Evolutionary conservation across 352 stramenopile genomes (phyloP), one percentile per base, ranked within the genome.

Genomic region (Pythium dissimile): DNA sequence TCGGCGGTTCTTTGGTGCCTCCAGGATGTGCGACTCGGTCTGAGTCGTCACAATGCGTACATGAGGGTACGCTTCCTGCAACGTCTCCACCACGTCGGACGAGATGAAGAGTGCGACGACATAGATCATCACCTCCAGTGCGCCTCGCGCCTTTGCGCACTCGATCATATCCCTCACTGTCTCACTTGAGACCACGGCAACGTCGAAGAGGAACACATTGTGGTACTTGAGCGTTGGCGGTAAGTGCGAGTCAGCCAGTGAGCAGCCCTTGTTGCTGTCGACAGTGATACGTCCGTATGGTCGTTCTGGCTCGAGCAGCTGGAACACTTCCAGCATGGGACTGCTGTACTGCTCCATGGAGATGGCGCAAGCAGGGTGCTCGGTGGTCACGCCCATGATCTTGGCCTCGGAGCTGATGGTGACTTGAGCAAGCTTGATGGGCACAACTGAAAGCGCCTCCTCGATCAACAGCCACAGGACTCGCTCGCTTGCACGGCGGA

Each of bases 381-480:
- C 59, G n/a, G 52, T 67, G 6, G 41, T 44, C 26, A 61, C 59
- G 46, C 51, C 53, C 39, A 54, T 62, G 35, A 59, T 58, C 47
- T 58, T 62, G 24, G 37, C n/a, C 11, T 59, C 47, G 32, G 26
- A 27, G 5, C 18, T 46, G 13, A 62, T 52, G 1, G 27, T 43
- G 18, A 67, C 28, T 23, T 67, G 46, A n/a, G 52, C 38, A 10
- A 47, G n/a, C 46, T 61, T 57, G 46, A 61, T 62, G 13, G 53
- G 52, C 1, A 62, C 59, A 5, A 49, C 34, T 11, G 59, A 49
- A n/a, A 67, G 26, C 5, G 59, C 53, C 6, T 67, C 59, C 54
- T 89, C 79, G 34, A 89, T 68, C 23, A 87, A 47, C 4, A 87
- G 66, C 30, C 79, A 70, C 50, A 86, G 66, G 7, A 87, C 55